A percentile compares a stretch with the other conserved stretches of the same genome.
Conservation (phyloP, 495 filamentous ascomycete genomes). For the Bacidia gigantensis region DNA sequence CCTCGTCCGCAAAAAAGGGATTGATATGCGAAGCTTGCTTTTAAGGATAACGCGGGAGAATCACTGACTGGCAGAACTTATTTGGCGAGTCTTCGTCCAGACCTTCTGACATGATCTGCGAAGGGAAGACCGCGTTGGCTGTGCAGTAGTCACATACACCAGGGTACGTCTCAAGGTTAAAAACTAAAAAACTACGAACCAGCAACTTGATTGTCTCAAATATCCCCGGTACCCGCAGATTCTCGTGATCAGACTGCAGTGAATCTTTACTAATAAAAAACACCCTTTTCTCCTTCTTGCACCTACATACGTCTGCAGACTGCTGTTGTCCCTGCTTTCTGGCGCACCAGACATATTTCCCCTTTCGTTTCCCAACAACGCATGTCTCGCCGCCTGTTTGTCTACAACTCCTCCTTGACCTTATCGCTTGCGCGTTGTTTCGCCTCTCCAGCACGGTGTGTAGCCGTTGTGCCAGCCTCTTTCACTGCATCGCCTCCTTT, state of each 20-base stretch:
- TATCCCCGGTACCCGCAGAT: neutral
- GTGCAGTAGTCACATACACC: neutral
- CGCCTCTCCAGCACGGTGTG: slow-evolving; percentile 20
- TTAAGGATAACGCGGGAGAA: neutral
- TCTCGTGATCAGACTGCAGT: neutral
- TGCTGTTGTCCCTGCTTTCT: neutral
- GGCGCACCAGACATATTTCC: neutral
- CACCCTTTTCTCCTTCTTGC: neutral
- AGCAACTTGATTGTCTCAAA: neutral
- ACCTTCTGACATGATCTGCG: neutral
- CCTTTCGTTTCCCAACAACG: neutral
- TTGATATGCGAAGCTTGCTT: neutral
- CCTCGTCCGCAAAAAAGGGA: neutral
- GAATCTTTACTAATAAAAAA: neutral
- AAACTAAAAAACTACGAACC: neutral
- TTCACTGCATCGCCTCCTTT: slow-evolving; percentile 33
- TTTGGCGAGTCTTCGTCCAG: neutral
- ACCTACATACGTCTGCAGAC: neutral
- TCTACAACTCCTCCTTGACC: slow-evolving; percentile 23
- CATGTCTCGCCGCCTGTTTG: neutral
- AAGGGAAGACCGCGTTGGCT: neutral
- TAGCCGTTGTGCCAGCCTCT: slow-evolving; percentile 19
- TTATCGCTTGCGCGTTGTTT: slow-evolving; percentile 20
- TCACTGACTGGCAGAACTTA: neutral
- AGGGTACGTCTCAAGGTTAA: neutral